These are phyloP conservation scores for Biancaea sappan DNA, from an alignment of 306 rosid species.

Conservation along the genomic window DNA sequence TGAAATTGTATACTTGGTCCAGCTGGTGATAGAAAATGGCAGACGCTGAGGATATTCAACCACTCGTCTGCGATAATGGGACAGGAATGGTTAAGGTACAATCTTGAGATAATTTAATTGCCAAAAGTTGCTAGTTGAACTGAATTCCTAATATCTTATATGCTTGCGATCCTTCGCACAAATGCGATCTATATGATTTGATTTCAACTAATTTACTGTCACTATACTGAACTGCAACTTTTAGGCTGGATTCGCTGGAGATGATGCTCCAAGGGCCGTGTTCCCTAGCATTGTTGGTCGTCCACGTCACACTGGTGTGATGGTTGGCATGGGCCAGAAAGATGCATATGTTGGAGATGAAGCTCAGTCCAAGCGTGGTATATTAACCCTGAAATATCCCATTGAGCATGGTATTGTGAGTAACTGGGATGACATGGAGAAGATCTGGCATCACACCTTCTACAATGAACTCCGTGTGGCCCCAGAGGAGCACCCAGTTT, in stretches of 20 bases:
- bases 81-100: constrained; percentile 93
- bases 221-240: constrained; percentile 15
- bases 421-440: constrained; percentile 98
- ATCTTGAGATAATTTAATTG: neutral
- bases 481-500: constrained; percentile 88
- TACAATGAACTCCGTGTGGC: constrained; percentile 89
- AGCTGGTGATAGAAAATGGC: constrained; percentile 63
- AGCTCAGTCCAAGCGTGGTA: constrained; percentile 91
- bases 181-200: neutral
- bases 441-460: constrained; percentile 92
- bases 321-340: constrained; percentile 97
- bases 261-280: constrained; percentile 95
- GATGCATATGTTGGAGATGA: constrained; percentile 95
- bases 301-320: constrained; percentile 92
- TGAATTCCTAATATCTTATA: neutral
- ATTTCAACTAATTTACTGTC: neutral
- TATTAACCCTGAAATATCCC: constrained; percentile 80
- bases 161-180: neutral
- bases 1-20: constrained; percentile 8
- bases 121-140: neutral
- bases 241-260: constrained; percentile 97
- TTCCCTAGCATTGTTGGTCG: constrained; percentile 93
- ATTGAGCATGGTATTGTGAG: constrained; percentile 92
- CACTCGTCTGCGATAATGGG: constrained; percentile 91
- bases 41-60: constrained; percentile 87